Evolutionary conservation across 768 basidiomycete species (phyloP), one percentile per base, ranked within the genome.

Genomic region (Krasilnikovozyma curviuscula): DNA sequence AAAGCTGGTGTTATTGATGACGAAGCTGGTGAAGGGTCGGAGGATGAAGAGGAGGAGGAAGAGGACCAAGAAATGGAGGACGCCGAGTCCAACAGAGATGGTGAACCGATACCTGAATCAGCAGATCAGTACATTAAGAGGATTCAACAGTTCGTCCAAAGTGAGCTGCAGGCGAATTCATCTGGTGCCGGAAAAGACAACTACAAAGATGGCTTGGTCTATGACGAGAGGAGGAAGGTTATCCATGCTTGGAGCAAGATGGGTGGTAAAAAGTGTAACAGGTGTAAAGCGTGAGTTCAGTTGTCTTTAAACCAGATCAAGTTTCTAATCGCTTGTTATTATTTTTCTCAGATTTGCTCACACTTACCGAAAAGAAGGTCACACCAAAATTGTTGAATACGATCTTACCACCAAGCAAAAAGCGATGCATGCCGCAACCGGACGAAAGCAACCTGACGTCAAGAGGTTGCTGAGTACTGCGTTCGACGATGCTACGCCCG

Each of bases 371-470:
- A 95, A 85, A 64, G 93, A 98, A 60, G 85, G 83, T 0, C 72
- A 82, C 63, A 84, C 81, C 43, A 97, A 95, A 67, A 73, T 98
- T 47, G 79, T 97, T 60, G 88, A 97, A 67, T 83, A 84, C 59
- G 88, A 89, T 57, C 71, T 97, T 28, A 70, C 83, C 6, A 43
- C 63, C 2, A 91, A 86, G 64, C 78, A 85, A 62, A 86, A 83
- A 64, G 70, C 63, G 38, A 64, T 68, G 33, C 72, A 78, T 60
- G 57, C 61, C 5, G 70, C 73, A 16, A 45, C 73, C 9, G 67
- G 71, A 12, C 61, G 78, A 47, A 75, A 68, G 55, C 75, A 83
- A n/a, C 82, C 79, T 13, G 72, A 89, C 61, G 81, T 93, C 14
- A 44, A 43, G 13, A n/a, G n/a, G n/a, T n/a, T n/a, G n/a, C n/a